A percentile compares a stretch with the other conserved stretches of the same genome.
phyloP scores from a whole-genome alignment of 257 asterid genomes.

The Plectranthus barbatus region DNA sequence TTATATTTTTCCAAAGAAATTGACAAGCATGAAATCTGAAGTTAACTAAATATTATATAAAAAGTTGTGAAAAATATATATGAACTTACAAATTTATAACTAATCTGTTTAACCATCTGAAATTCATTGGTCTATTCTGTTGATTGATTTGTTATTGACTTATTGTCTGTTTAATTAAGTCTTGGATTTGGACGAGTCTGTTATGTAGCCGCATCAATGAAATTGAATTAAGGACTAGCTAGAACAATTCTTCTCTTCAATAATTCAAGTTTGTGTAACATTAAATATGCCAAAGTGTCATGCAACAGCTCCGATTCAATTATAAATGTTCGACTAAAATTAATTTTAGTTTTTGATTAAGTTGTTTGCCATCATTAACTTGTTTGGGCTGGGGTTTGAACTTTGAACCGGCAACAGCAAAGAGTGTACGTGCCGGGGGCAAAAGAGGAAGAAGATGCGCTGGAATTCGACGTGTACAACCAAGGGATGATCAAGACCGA shows the following conservation, averaged over 20 bases:
- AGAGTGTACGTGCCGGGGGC: constrained; percentile 49
- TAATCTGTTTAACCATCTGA: neutral
- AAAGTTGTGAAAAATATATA: neutral
- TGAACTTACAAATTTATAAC: neutral
- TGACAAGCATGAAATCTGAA: neutral
- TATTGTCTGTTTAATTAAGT: too few species aligned
- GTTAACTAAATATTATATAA: neutral
- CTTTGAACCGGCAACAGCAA: constrained; percentile 27
- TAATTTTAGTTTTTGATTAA: neutral
- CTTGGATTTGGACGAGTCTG: neutral
- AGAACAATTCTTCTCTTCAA: neutral
- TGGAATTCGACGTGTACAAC: constrained; percentile 63
- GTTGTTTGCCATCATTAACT: neutral
- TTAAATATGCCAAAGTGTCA: neutral
- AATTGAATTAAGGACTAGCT: too few species aligned
- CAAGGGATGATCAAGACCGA: constrained; percentile 79
- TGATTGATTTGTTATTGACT: neutral
- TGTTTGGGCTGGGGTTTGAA: neutral
- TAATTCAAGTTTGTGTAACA: neutral
- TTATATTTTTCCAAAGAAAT: neutral
- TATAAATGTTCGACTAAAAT: too few species aligned
- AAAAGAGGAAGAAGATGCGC: constrained; percentile 38
- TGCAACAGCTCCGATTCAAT: neutral
- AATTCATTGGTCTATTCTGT: neutral
- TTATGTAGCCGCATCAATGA: too few species aligned